phyloP scores from a whole-genome alignment of 2,329 filamentous ascomycete species.

The Cordyceps pruinosa region DNA sequence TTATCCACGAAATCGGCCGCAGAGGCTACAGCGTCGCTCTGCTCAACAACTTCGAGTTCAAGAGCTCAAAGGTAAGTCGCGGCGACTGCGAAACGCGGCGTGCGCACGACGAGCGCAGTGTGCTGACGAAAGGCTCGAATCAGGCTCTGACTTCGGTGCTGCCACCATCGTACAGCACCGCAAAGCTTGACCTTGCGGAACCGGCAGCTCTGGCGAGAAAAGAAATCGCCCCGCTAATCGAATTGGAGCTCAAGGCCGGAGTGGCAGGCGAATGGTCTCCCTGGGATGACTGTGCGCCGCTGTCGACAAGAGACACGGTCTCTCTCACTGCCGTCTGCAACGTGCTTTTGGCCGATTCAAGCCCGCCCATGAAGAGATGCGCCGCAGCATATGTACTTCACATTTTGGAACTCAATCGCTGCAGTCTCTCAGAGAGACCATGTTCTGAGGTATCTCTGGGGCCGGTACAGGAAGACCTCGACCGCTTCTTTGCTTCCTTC shows the following conservation, averaged over 20 bases:
- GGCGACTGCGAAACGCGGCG: neutral
- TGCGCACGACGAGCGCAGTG: slow-evolving; percentile 16
- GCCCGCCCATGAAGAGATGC: slow-evolving; percentile 1
- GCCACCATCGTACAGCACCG: neutral
- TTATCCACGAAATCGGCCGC: neutral
- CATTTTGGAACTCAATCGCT: slow-evolving; percentile 20
- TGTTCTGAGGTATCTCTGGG: slow-evolving; percentile 1
- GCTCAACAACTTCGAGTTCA: slow-evolving; percentile 12
- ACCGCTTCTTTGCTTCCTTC: slow-evolving; percentile 12
- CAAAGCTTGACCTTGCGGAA: slow-evolving; percentile 5
- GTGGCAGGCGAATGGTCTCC: slow-evolving; percentile 15
- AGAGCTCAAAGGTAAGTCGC: slow-evolving; percentile 14
- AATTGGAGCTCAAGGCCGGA: neutral
- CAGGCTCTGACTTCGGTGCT: slow-evolving; percentile 13
- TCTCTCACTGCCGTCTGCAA: slow-evolving; percentile 15
- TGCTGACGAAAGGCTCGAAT: slow-evolving; percentile 13
- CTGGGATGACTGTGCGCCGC: slow-evolving; percentile 11
- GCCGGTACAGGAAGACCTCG: neutral
- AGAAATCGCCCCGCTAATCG: neutral
- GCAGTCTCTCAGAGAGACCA: slow-evolving; percentile 19
- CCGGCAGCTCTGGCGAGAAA: neutral
- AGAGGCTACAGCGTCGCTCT: slow-evolving; percentile 9
- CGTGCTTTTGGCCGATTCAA: slow-evolving; percentile 12
- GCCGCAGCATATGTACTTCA: slow-evolving; percentile 21
- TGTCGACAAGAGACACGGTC: slow-evolving; percentile 16